Evolutionary conservation across 352 stramenopile genomes (phyloP).

Genomic region (Phytophthora brassicae): DNA sequence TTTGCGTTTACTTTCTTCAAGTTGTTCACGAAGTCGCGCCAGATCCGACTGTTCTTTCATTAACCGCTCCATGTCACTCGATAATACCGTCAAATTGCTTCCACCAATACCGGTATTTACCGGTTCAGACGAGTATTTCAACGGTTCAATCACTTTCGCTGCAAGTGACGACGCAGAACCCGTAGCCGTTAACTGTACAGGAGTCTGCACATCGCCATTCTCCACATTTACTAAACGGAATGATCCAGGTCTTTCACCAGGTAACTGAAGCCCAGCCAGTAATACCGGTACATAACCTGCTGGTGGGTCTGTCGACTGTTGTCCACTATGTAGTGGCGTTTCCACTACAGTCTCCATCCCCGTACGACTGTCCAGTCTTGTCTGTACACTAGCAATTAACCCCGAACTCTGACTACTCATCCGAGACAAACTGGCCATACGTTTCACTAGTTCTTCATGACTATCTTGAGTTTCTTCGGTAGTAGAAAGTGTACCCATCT

Average conservation of each 20-base stretch:
- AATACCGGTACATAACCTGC: slow-evolving; percentile 54
- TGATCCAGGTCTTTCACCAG: slow-evolving; percentile 32
- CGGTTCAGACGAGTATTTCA: slow-evolving; percentile 22
- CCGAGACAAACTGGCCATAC: slow-evolving; percentile 71
- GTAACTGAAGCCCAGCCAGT: slow-evolving; percentile 45
- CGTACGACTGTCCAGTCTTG: slow-evolving; percentile 25
- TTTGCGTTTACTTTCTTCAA: slow-evolving; percentile 73
- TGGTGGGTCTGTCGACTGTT: slow-evolving; percentile 26
- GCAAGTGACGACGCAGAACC: slow-evolving; percentile 30
- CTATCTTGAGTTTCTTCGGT: neutral
- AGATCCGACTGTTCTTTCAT: slow-evolving; percentile 78
- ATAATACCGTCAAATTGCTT: slow-evolving; percentile 20
- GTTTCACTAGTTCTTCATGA: slow-evolving; percentile 64
- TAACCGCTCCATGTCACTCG: slow-evolving; percentile 55
- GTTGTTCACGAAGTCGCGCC: slow-evolving; percentile 51
- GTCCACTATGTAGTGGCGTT: slow-evolving; percentile 14
- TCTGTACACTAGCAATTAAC: slow-evolving; percentile 61
- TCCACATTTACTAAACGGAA: slow-evolving; percentile 20
- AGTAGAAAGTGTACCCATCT: no score
- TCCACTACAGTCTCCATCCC: slow-evolving; percentile 18
- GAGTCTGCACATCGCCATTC: slow-evolving; percentile 11
- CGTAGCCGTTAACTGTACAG: neutral
- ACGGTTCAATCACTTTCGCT: slow-evolving; percentile 42
- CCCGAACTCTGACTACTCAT: slow-evolving; percentile 56
- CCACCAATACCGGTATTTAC: slow-evolving; percentile 2